Evolutionary conservation across 768 basidiomycete species (phyloP).

Genomic region (Crassisporium funariophilum): DNA sequence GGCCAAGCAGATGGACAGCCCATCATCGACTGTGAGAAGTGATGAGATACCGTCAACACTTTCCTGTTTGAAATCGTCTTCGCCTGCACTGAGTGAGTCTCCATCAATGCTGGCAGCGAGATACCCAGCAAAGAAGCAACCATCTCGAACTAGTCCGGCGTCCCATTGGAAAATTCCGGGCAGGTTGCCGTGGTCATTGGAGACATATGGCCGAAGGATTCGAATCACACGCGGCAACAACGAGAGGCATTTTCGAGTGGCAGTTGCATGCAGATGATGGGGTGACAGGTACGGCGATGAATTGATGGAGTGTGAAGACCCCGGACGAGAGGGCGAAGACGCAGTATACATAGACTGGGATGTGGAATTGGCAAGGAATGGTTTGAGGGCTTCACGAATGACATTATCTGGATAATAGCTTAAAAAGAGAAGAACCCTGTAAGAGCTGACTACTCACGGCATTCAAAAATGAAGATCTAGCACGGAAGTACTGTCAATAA

Average conservation of each 20-base stretch:
- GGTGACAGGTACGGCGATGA: conserved; percentile 49
- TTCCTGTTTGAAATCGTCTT: conserved; percentile 36
- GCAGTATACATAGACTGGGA: conserved; percentile 38
- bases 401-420: conserved; percentile 62
- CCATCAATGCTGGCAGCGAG: conserved; percentile 67
- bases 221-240: conserved; percentile 53
- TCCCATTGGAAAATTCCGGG: conserved; percentile 80
- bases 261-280: conserved; percentile 48
- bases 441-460: conserved; percentile 53
- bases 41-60: conserved; percentile 31
- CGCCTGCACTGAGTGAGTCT: conserved; percentile 37
- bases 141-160: conserved; percentile 83
- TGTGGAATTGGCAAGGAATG: conserved; percentile 35
- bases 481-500: conserved; percentile 13
- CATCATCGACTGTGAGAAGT: conserved; percentile 42
- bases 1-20: conserved; percentile 59
- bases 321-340: conserved; percentile 49
- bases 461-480: conserved; percentile 93
- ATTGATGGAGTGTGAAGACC: conserved; percentile 39
- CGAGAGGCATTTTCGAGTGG: conserved; percentile 50
- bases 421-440: conserved; percentile 11
- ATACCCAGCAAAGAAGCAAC: conserved; percentile 85
- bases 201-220: conserved; percentile 53
- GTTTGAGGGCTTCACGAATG: conserved; percentile 81
- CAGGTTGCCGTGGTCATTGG: conserved; percentile 28